Conservation (phyloP, 2,329 filamentous ascomycete species). For the Cercospora citrullina region DNA sequence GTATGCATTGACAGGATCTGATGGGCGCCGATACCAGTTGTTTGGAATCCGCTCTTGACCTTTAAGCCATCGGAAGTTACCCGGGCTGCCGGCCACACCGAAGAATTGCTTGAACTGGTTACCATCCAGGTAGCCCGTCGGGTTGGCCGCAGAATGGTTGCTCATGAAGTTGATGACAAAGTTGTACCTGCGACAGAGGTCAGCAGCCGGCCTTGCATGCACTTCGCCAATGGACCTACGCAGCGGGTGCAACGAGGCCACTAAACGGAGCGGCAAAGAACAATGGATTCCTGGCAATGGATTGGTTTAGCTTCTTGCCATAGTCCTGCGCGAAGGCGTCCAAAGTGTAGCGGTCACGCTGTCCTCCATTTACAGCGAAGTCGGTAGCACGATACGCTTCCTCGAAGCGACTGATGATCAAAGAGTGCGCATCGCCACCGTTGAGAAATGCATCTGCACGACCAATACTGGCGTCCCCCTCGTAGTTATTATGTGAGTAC, state of each 20-base stretch:
- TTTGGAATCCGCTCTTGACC: slow-evolving; percentile 28
- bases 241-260: slow-evolving; percentile 28
- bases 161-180: slow-evolving; percentile 34
- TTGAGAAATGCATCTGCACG: slow-evolving; percentile 35
- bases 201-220: background rate
- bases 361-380: slow-evolving; percentile 1
- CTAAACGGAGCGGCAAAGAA: slow-evolving; percentile 36
- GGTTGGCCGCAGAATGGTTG: slow-evolving; percentile 30
- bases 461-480: slow-evolving; percentile 36
- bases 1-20: slow-evolving; percentile 20
- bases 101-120: slow-evolving; percentile 31
- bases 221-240: background rate
- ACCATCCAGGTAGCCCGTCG: slow-evolving; percentile 29
- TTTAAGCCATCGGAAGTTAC: slow-evolving; percentile 19
- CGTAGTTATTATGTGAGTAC: slow-evolving; percentile 40
- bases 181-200: slow-evolving; percentile 22
- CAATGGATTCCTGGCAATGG: slow-evolving; percentile 36
- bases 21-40: slow-evolving; percentile 29
- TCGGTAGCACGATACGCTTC: slow-evolving; percentile 20
- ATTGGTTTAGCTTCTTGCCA: slow-evolving; percentile 25
- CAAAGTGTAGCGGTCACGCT: slow-evolving; percentile 22
- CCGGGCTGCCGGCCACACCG: slow-evolving; percentile 21
- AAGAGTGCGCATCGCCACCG: slow-evolving; percentile 23
- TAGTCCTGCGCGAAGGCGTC: slow-evolving; percentile 27
- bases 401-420: slow-evolving; percentile 23